These are phyloP conservation scores for Fusarium sp. DNA, from an alignment of 2,329 filamentous ascomycete species.

Conservation along the genomic window DNA sequence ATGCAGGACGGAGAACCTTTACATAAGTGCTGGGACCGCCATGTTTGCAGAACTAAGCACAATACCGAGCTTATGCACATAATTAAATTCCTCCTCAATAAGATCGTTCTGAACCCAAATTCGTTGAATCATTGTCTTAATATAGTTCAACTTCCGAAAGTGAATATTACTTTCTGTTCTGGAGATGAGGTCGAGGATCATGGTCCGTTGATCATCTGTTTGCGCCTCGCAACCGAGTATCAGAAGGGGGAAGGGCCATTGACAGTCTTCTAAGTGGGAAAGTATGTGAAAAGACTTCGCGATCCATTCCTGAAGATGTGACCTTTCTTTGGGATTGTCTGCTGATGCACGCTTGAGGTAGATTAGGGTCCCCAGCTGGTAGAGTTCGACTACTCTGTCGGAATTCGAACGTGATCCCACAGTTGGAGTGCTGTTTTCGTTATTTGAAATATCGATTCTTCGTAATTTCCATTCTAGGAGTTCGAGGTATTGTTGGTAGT, in stretches of 20 bases:
- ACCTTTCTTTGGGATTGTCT: slow-evolving; percentile 3
- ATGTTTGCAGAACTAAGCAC: slow-evolving; percentile 23
- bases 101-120: slow-evolving; percentile 52
- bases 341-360: slow-evolving; percentile 44
- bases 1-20: neutral
- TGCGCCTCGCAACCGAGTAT: slow-evolving; percentile 41
- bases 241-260: slow-evolving; percentile 36
- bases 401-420: neutral
- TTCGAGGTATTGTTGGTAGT: slow-evolving; percentile 1
- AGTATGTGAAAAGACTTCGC: slow-evolving; percentile 42
- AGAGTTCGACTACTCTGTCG: slow-evolving; percentile 31
- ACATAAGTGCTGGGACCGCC: slow-evolving; percentile 7
- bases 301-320: slow-evolving; percentile 25
- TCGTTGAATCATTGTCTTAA: slow-evolving; percentile 39
- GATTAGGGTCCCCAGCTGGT: slow-evolving; percentile 41
- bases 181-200: slow-evolving; percentile 40
- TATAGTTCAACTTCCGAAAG: slow-evolving; percentile 33
- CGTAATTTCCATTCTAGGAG: slow-evolving; percentile 13
- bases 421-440: rapidly evolving
- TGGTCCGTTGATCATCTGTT: slow-evolving; percentile 28
- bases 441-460: rapidly evolving
- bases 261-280: slow-evolving; percentile 22
- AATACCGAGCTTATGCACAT: slow-evolving; percentile 13
- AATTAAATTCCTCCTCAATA: neutral
- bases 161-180: slow-evolving; percentile 32